Percentiles rank a stretch among this genome's conserved stretches.
Conservation (phyloP, 495 filamentous ascomycete species). For the Aspergillus cristatus region DNA sequence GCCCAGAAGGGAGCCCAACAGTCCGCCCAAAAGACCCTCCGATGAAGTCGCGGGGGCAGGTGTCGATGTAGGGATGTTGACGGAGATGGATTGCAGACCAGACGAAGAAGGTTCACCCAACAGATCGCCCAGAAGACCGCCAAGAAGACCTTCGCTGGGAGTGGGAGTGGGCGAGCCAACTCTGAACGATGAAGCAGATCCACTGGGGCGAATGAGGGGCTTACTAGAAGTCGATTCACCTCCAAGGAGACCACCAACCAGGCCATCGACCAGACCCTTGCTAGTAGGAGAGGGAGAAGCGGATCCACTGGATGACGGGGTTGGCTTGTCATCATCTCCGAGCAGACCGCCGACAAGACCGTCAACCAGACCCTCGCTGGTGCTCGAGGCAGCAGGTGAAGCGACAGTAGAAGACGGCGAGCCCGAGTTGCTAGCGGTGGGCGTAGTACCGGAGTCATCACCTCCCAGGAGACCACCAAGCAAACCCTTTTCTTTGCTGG, state of each 20-base stretch:
- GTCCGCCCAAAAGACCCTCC: conserved; percentile 6
- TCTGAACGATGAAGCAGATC: neutral
- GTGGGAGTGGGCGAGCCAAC: neutral
- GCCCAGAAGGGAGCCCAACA: neutral
- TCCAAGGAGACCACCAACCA: neutral
- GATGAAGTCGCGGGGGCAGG: conserved; percentile 7
- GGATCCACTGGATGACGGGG: neutral
- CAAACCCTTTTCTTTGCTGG: neutral
- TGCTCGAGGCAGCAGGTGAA: neutral
- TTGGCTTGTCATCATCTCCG: neutral
- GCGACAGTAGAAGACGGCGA: no score
- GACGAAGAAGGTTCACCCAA: conserved; percentile 1
- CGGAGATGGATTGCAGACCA: conserved; percentile 14
- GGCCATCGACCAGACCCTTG: neutral
- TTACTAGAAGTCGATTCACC: neutral
- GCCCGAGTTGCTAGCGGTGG: no score
- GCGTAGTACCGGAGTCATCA: no score
- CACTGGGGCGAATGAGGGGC: neutral
- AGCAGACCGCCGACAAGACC: neutral
- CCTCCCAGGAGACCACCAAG: neutral
- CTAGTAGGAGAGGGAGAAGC: neutral
- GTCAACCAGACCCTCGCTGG: neutral
- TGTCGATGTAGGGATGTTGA: conserved; percentile 18
- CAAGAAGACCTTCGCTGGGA: neutral
- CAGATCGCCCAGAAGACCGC: conserved; percentile 2